Evolutionary conservation across 1,284 basidiomycete genomes (phyloP).

Genomic region (Hypsizygus ulmarius): DNA sequence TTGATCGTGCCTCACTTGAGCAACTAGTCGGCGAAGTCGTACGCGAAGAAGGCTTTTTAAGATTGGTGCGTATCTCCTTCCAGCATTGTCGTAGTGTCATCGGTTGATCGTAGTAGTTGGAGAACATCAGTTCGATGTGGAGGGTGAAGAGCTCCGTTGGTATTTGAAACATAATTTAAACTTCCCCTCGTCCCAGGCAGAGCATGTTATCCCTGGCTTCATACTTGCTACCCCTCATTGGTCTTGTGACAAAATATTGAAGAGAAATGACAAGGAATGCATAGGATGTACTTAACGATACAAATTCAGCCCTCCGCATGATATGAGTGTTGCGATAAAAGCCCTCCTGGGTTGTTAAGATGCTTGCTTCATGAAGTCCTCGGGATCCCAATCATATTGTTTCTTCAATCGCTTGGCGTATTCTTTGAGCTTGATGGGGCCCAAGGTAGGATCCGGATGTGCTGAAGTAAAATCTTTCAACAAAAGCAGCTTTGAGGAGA

Average conservation of each 20-base stretch:
- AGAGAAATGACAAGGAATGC: no score
- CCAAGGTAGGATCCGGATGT: conserved; percentile 67
- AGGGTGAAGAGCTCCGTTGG: conserved; percentile 29
- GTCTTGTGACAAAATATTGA: no score
- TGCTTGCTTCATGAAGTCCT: conserved; percentile 45
- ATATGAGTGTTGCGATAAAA: no score
- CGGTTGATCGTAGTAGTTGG: conserved; percentile 29
- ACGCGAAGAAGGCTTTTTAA: conserved; percentile 54
- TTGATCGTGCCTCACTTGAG: conserved; percentile 47
- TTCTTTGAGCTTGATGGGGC: conserved; percentile 47
- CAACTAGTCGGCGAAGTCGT: conserved; percentile 49
- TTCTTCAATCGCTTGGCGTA: conserved; percentile 58
- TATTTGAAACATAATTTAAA: conserved; percentile 5
- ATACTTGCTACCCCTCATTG: no score
- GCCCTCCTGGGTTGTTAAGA: no score
- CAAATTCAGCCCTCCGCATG: no score
- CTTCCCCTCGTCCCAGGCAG: no score
- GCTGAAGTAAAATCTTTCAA: conserved; percentile 38
- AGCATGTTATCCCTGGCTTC: no score
- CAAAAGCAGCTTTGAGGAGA: conserved; percentile 2
- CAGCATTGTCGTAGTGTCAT: neutral
- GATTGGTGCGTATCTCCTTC: conserved; percentile 37
- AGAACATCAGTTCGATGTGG: conserved; percentile 36
- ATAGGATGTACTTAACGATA: no score
- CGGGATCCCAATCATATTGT: conserved; percentile 69